Evolutionary conservation across 306 rosid genomes (phyloP).

Genomic region (Glycine soja): DNA sequence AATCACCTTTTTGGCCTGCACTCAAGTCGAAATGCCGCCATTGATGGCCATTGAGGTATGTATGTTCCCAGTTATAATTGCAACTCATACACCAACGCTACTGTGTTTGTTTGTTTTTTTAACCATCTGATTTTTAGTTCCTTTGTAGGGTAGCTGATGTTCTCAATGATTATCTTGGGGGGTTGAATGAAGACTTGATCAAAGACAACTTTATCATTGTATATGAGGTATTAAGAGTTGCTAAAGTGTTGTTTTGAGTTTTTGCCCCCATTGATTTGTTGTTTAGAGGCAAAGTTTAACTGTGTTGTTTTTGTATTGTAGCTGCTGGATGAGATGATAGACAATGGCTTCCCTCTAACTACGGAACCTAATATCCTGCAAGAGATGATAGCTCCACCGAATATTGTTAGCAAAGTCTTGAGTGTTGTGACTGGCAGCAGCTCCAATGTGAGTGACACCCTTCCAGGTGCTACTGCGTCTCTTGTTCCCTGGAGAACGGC

Average conservation of each 20-base stretch:
- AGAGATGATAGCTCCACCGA: slow-evolving; percentile 97
- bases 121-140: slow-evolving; percentile 70
- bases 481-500: slow-evolving; percentile 86
- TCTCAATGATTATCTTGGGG: slow-evolving; percentile 86
- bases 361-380: slow-evolving; percentile 90
- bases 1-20: slow-evolving; percentile 92
- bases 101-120: slow-evolving; percentile 42
- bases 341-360: slow-evolving; percentile 97
- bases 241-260: slow-evolving; percentile 23
- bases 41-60: slow-evolving; percentile 97
- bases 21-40: slow-evolving; percentile 98
- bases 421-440: slow-evolving; percentile 93
- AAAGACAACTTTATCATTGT: slow-evolving; percentile 93
- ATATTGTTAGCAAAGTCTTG: slow-evolving; percentile 86
- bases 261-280: background rate
- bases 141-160: slow-evolving; percentile 98
- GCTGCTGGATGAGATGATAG: slow-evolving; percentile 99
- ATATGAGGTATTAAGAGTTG: slow-evolving; percentile 71
- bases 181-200: slow-evolving; percentile 84
- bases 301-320: slow-evolving; percentile 49
- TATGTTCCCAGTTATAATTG: slow-evolving; percentile 39
- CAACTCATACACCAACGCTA: background rate
- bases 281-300: slow-evolving; percentile 22
- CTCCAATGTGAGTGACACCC: slow-evolving; percentile 88
- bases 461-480: slow-evolving; percentile 86